These are phyloP conservation scores for Chaetomium tenue DNA, from an alignment of 495 filamentous ascomycete genomes.

Conservation along the genomic window DNA sequence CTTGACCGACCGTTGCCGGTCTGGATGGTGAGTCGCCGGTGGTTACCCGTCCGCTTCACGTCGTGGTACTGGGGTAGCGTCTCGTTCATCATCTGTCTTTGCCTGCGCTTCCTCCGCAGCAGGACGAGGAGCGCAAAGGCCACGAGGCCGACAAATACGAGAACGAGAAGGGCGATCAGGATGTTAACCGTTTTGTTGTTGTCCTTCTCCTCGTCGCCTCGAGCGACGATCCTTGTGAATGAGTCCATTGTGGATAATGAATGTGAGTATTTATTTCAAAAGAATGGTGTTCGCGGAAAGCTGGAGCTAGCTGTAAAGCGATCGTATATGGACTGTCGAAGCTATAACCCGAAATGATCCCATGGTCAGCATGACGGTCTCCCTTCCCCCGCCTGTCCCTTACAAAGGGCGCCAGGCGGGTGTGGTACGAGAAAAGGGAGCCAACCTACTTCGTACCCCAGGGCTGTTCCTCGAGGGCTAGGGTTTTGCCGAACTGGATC, in stretches of 20 bases:
- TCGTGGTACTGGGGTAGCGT: conserved; percentile 58
- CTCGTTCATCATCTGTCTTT: conserved; percentile 49
- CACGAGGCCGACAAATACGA: conserved; percentile 66
- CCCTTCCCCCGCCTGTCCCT: not conserved
- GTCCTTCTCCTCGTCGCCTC: conserved; percentile 49
- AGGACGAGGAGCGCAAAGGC: conserved; percentile 66
- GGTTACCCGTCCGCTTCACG: conserved; percentile 44
- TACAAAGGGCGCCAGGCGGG: not conserved
- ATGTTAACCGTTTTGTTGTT: conserved; percentile 62
- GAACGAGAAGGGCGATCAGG: conserved; percentile 73
- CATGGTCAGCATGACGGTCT: conserved; percentile 8
- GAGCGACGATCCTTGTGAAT: conserved; percentile 50
- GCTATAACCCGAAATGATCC: conserved; percentile 4
- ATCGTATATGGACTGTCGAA: conserved; percentile 10
- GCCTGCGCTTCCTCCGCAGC: conserved; percentile 58
- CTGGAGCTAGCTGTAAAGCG: conserved; percentile 2
- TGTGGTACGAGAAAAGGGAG: conserved; percentile 3
- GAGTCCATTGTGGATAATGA: conserved; percentile 46
- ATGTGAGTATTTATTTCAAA: conserved; percentile 15
- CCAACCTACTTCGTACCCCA: conserved; percentile 37
- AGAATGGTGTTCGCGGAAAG: conserved; percentile 11
- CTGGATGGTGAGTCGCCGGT: conserved; percentile 49
- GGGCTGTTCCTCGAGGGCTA: conserved; percentile 32
- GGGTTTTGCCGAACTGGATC: conserved; percentile 24
- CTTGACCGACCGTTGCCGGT: conserved; percentile 73